Percentiles rank a stretch among this genome's conserved stretches.
Conservation (phyloP, 2,329 filamentous ascomycete genomes). For the Cladophialophora carrionii region DNA sequence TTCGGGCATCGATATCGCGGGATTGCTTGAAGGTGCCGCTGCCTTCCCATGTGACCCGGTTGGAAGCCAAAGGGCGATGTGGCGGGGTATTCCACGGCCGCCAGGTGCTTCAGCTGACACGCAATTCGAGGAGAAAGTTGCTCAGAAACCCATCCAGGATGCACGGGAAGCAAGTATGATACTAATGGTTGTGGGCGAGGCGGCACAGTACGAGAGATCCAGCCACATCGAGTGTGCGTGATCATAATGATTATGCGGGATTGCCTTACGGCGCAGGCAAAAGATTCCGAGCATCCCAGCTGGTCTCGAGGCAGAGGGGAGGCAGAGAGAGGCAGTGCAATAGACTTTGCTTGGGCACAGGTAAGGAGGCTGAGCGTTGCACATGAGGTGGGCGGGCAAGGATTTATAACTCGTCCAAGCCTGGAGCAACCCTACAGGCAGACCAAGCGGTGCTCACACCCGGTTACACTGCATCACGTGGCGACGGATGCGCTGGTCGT, state of each 20-base stretch:
- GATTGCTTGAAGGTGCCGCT: neutral
- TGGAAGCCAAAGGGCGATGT: neutral
- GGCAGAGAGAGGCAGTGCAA: neutral
- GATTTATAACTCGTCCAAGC: neutral
- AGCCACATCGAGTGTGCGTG: neutral
- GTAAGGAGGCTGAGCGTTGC: neutral
- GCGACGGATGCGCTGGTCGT: neutral
- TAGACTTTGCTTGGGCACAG: neutral
- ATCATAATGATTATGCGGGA: neutral
- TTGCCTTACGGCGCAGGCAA: neutral
- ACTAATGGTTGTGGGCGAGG: neutral
- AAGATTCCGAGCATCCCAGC: neutral
- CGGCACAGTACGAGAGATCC: neutral
- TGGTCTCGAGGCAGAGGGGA: neutral
- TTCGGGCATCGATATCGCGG: neutral
- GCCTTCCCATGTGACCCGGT: neutral
- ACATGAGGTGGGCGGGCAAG: neutral
- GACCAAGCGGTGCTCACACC: neutral
- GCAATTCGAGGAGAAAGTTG: neutral
- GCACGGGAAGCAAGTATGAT: neutral
- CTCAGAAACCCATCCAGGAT: neutral
- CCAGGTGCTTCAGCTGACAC: neutral
- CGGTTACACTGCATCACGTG: neutral
- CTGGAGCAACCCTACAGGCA: neutral
- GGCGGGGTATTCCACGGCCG: neutral